Percentiles rank a stretch among this genome's conserved stretches.
Evolutionary conservation across 306 rosid genomes (phyloP).

Genomic region (Lagenaria siceraria): DNA sequence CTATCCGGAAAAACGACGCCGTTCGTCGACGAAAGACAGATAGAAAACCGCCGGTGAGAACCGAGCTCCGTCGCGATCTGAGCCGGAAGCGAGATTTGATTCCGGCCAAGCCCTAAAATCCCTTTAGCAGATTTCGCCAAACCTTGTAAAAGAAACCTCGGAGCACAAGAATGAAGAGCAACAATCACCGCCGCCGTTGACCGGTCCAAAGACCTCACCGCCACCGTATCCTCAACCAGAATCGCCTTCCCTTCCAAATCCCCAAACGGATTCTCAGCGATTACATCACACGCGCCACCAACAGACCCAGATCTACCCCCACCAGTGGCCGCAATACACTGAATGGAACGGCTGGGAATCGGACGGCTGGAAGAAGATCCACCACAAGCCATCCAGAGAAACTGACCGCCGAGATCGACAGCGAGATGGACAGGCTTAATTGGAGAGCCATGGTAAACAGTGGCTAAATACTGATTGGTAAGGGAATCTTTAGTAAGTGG

Average conservation of each 20-base stretch:
- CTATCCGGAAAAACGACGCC: slow-evolving; percentile 30
- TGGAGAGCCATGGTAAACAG: slow-evolving; percentile 33
- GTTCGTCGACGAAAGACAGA: slow-evolving; percentile 51
- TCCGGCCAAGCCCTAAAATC: slow-evolving; percentile 51
- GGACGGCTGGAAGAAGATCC: slow-evolving; percentile 15
- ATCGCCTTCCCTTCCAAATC: slow-evolving; percentile 16
- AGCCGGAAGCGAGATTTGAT: slow-evolving; percentile 38
- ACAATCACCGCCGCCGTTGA: slow-evolving; percentile 10
- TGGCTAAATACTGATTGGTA: slow-evolving; percentile 46
- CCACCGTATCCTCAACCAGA: slow-evolving; percentile 30
- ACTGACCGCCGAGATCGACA: slow-evolving; percentile 43
- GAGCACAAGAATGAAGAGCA: slow-evolving; percentile 32
- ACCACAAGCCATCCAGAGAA: slow-evolving; percentile 36
- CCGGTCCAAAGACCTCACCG: slow-evolving; percentile 8
- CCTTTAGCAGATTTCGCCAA: slow-evolving; percentile 39
- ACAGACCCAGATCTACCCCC: neutral
- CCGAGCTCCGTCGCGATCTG: slow-evolving; percentile 32
- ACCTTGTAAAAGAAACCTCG: slow-evolving; percentile 30
- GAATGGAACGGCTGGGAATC: slow-evolving; percentile 36
- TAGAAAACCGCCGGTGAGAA: slow-evolving; percentile 25
- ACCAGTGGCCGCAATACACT: slow-evolving; percentile 36
- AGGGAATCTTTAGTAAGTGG: slow-evolving; percentile 33
- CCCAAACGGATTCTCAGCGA: slow-evolving; percentile 24
- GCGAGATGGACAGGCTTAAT: slow-evolving; percentile 24
- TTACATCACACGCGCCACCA: slow-evolving; percentile 20